A percentile compares a stretch with the other conserved stretches of the same genome.
Evolutionary conservation across 495 filamentous ascomycete species (phyloP).

Genomic region (Daldinia loculata): DNA sequence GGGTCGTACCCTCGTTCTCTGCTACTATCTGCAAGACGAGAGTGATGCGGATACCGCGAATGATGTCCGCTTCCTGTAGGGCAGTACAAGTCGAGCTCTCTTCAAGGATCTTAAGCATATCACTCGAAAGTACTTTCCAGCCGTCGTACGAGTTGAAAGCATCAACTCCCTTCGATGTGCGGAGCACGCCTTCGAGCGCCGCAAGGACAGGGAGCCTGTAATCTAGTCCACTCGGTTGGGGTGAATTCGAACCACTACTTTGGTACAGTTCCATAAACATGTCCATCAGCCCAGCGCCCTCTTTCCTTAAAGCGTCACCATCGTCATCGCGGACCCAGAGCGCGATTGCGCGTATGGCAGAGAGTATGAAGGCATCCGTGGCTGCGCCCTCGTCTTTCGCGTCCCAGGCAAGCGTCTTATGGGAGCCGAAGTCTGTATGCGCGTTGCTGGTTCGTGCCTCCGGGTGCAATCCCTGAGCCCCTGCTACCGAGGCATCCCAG

Average conservation of each 20-base stretch:
- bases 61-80: constrained; percentile 44
- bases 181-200: constrained; percentile 61
- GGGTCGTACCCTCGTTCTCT: constrained; percentile 51
- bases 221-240: constrained; percentile 47
- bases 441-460: constrained; percentile 50
- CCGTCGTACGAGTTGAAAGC: constrained; percentile 55
- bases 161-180: constrained; percentile 54
- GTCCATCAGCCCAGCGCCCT: constrained; percentile 65
- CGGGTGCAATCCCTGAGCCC: constrained; percentile 62
- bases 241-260: constrained; percentile 28
- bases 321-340: constrained; percentile 73
- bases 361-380: constrained; percentile 58
- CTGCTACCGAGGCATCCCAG: constrained; percentile 66
- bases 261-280: constrained; percentile 66
- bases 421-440: constrained; percentile 46
- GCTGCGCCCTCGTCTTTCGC: constrained; percentile 49
- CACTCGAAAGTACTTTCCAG: constrained; percentile 58
- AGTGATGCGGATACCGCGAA: constrained; percentile 61
- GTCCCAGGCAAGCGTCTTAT: constrained; percentile 62
- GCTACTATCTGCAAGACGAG: constrained; percentile 58
- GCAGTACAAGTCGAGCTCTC: constrained; percentile 15
- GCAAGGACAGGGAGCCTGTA: constrained; percentile 62
- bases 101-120: constrained; percentile 55
- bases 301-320: constrained; percentile 60
- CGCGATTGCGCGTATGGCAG: constrained; percentile 60